phyloP scores from a whole-genome alignment of 768 basidiomycete genomes.

The Naematelia encephala region DNA sequence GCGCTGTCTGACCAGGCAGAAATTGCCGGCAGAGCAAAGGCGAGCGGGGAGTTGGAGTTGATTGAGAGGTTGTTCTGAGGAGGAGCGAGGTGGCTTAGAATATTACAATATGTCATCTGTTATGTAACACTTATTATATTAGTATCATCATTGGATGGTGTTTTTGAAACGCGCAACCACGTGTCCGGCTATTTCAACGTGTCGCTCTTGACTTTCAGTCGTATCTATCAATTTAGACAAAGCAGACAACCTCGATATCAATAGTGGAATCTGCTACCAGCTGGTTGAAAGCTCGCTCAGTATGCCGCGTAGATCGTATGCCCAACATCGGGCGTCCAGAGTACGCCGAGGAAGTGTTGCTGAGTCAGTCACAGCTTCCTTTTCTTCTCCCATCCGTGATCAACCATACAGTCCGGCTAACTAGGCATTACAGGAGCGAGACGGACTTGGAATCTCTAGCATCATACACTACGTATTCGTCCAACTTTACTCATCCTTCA shows the following conservation, averaged over 20 bases:
- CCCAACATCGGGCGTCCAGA: constrained; percentile 4
- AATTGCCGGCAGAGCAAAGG: too few relatives aligned
- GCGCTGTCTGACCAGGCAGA: not conserved
- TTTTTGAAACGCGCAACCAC: not conserved
- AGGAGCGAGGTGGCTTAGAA: too few relatives aligned
- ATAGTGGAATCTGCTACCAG: not conserved
- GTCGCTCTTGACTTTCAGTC: too few relatives aligned
- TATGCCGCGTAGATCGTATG: constrained; percentile 7
- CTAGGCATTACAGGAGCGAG: constrained; percentile 10
- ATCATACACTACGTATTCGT: constrained; percentile 10
- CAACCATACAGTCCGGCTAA: not conserved
- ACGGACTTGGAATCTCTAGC: constrained; percentile 23
- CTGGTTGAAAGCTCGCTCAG: not conserved
- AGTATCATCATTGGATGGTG: too few relatives aligned
- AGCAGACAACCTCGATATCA: too few relatives aligned
- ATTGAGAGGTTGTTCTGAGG: not conserved
- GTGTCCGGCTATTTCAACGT: not conserved
- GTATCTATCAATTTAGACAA: too few relatives aligned
- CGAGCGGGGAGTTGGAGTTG: not conserved
- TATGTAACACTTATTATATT: too few relatives aligned
- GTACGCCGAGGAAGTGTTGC: constrained; percentile 7
- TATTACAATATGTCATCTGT: too few relatives aligned
- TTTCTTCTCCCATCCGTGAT: not conserved
- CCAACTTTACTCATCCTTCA: constrained; percentile 7
- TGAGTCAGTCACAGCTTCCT: constrained; percentile 7